Evolutionary conservation across 2,329 filamentous ascomycete species (phyloP).

Genomic region (Teratosphaeria zuluensis): DNA sequence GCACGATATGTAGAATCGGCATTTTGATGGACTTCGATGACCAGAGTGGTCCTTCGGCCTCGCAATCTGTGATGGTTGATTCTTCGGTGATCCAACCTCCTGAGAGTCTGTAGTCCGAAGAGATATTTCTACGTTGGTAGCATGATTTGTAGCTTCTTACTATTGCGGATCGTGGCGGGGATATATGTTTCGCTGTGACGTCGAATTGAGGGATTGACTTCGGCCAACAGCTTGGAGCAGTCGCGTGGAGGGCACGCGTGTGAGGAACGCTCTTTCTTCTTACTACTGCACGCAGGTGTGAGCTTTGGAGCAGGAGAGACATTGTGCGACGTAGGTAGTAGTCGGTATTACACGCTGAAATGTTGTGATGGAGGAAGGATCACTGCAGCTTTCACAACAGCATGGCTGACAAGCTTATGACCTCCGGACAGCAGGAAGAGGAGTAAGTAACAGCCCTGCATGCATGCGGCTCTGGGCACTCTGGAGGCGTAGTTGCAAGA

Average conservation of each 20-base stretch:
- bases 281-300: background rate
- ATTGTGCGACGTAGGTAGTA: background rate
- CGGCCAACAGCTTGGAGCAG: background rate
- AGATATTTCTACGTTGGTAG: background rate
- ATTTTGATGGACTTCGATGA: conserved; percentile 31
- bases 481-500: background rate
- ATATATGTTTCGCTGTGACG: background rate
- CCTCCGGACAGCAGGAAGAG: too few species aligned
- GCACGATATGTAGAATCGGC: conserved; percentile 58
- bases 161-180: background rate
- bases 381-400: background rate
- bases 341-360: too few species aligned
- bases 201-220: background rate
- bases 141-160: background rate
- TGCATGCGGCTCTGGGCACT: background rate
- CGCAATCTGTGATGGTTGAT: background rate
- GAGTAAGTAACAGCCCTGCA: too few species aligned
- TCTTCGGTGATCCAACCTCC: conserved; percentile 1
- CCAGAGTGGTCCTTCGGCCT: background rate
- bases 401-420: background rate
- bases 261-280: background rate
- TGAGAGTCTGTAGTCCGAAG: conserved; percentile 1
- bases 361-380: background rate
- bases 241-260: too few species aligned
- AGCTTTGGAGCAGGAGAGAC: background rate